phyloP scores from a whole-genome alignment of 164 flowering plant species.

The Nymphaea thermarum region DNA sequence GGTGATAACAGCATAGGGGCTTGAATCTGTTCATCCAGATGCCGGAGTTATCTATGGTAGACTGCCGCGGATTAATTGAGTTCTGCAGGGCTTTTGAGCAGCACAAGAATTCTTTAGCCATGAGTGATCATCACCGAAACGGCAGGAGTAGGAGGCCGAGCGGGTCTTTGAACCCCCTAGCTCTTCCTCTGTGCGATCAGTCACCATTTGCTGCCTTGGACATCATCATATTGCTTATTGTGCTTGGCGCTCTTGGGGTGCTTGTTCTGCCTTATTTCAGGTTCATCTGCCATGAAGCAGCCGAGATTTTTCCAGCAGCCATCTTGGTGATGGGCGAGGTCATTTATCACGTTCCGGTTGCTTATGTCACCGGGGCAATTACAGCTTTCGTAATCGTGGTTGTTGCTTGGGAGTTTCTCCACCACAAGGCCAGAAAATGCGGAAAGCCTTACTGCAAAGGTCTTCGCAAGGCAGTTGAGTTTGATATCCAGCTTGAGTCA shows the following conservation, averaged over 20 bases:
- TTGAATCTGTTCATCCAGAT: not conserved
- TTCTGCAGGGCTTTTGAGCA: conserved; percentile 45
- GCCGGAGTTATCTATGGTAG: conserved; percentile 28
- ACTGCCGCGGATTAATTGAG: conserved; percentile 48
- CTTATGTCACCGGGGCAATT: conserved; percentile 21
- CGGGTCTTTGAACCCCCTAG: conserved; percentile 17
- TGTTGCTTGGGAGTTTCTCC: conserved; percentile 25
- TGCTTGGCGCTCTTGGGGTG: conserved; percentile 22
- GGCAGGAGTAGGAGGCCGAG: conserved; percentile 15
- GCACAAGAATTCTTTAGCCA: conserved; percentile 18
- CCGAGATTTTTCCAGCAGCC: conserved; percentile 20
- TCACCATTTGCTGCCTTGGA: conserved; percentile 35
- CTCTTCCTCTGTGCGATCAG: conserved; percentile 28
- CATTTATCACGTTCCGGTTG: conserved; percentile 19
- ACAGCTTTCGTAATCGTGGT: conserved; percentile 16
- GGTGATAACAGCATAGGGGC: not conserved
- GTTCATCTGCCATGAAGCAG: conserved; percentile 20
- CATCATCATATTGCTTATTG: conserved; percentile 23
- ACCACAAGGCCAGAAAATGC: conserved; percentile 30
- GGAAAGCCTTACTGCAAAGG: conserved; percentile 48
- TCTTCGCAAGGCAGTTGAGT: conserved; percentile 41
- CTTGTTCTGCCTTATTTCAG: conserved; percentile 27
- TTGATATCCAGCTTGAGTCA: conserved; percentile 52
- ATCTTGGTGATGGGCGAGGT: conserved; percentile 14
- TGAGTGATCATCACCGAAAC: conserved; percentile 10